Base-by-base conservation (phyloP, 169 alveolate species). In the Prorocentrum cordatum region DNA sequence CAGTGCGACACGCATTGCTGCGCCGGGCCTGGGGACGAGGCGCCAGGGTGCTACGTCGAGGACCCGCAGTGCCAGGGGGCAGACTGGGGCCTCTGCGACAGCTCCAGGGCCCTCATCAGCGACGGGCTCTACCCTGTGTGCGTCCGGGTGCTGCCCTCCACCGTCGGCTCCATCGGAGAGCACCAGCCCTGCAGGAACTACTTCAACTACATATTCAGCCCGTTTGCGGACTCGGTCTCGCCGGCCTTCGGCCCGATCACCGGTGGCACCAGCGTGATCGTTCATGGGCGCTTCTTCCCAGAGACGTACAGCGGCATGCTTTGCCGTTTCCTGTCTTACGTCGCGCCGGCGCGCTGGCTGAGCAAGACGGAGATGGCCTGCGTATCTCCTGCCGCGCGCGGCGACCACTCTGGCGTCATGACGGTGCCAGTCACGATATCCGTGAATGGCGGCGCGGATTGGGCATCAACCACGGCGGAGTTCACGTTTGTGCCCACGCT, bases 371-470 rank as follows among this genome's bases (percentile, higher is more conserved):
- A 77, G 45, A 77, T 77, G 50, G 14, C 50, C 50, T 39, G 50
- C 50, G 22, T 14, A 39, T 14, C 4, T 59, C 12, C 20, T 59
- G 33, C 20, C 3, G 33, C 32, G 16, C 24, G 4, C 3, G 3
- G 72, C 32, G 20, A 16, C 18, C 2, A n/a, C 5, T 59, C 22
- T 9, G 5, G 38, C 7, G 4, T 16, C 45, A 77, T 72, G 87
- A 77, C 88, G 9, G 88, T 77, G 33, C 88, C 88, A 10, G 88
- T 77, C 24, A 77, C 88, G 3, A 77, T 77, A 29, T 77, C 88
- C 64, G 59, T 77, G 75, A 77, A 77, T 24, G 88, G 88, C 10
- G 88, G 88, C 18, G 47, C 73, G 18, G 88, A 77, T 64, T 77
- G 88, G 88, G 59, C 75, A 73, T 38, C 88, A 9, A 77, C 59